These are phyloP conservation scores for Trichothecium roseum DNA, from an alignment of 2,329 filamentous ascomycete genomes.

Conservation along the genomic window DNA sequence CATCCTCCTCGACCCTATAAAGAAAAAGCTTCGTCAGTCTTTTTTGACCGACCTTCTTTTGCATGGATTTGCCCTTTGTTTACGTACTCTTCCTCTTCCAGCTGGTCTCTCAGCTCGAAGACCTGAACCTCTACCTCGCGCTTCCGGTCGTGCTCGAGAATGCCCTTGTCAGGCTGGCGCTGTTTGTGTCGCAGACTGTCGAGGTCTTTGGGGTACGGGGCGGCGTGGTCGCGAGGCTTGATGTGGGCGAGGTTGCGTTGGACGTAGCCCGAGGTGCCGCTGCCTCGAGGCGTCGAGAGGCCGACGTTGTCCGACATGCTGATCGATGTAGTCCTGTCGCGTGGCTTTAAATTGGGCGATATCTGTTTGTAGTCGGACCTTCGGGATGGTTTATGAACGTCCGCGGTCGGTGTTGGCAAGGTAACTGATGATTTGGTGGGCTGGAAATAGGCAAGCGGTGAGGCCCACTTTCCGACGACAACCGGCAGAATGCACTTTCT, in stretches of 20 bases:
- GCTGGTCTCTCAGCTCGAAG: constrained; percentile 74
- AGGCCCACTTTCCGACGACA: constrained; percentile 1
- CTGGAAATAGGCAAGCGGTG: constrained; percentile 2
- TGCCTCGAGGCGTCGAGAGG: constrained; percentile 85
- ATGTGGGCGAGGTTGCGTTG: constrained; percentile 91
- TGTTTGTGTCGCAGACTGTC: constrained; percentile 63
- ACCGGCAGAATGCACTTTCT: too few relatives aligned
- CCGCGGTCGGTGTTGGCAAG: neutral
- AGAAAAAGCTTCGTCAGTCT: constrained; percentile 9
- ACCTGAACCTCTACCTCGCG: constrained; percentile 89
- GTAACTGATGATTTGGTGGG: neutral
- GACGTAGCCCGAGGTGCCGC: constrained; percentile 93
- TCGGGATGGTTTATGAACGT: neutral
- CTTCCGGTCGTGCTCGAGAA: constrained; percentile 88
- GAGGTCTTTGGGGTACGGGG: constrained; percentile 63
- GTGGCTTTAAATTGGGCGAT: neutral
- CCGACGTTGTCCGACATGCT: constrained; percentile 95
- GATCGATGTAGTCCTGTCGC: neutral
- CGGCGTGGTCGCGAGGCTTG: constrained; percentile 67
- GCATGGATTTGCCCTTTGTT: too few relatives aligned
- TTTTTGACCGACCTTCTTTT: too few relatives aligned
- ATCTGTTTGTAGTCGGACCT: neutral
- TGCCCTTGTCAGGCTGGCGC: constrained; percentile 81
- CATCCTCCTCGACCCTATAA: constrained; percentile 69
- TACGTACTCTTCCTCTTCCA: constrained; percentile 82